These are phyloP conservation scores for Paecilomyces sp. DNA, from an alignment of 2,329 filamentous ascomycete species.

Conservation along the genomic window DNA sequence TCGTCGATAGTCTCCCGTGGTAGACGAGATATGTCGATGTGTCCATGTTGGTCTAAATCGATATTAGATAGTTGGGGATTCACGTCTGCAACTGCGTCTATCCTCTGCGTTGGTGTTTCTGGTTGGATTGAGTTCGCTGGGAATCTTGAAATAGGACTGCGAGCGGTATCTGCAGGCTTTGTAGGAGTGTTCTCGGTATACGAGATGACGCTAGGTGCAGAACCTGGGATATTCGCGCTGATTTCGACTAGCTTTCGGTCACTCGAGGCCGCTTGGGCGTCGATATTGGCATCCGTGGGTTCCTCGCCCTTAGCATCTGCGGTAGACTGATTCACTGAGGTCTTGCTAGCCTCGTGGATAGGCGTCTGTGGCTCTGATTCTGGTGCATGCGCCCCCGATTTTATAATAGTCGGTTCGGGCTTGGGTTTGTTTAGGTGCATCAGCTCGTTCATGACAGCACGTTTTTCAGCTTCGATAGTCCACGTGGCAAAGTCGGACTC, in stretches of 20 bases:
- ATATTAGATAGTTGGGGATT: background rate
- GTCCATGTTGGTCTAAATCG: background rate
- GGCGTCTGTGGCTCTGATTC: background rate
- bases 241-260: background rate
- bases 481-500: slow-evolving; percentile 75
- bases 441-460: slow-evolving; percentile 61
- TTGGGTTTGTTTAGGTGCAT: slow-evolving; percentile 11
- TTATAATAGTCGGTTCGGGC: background rate
- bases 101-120: background rate
- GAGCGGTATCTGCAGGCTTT: background rate
- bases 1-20: background rate
- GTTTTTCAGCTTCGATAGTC: slow-evolving; percentile 69
- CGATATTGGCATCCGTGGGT: background rate
- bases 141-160: background rate
- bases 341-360: background rate
- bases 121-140: background rate
- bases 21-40: background rate
- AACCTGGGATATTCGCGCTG: background rate
- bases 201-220: background rate
- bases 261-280: background rate
- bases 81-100: background rate
- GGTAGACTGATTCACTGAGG: background rate
- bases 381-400: background rate
- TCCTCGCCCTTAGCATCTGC: background rate
- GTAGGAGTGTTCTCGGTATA: background rate